phyloP scores from a whole-genome alignment of 2,329 filamentous ascomycete species.

The Ophiocordyceps australis region DNA sequence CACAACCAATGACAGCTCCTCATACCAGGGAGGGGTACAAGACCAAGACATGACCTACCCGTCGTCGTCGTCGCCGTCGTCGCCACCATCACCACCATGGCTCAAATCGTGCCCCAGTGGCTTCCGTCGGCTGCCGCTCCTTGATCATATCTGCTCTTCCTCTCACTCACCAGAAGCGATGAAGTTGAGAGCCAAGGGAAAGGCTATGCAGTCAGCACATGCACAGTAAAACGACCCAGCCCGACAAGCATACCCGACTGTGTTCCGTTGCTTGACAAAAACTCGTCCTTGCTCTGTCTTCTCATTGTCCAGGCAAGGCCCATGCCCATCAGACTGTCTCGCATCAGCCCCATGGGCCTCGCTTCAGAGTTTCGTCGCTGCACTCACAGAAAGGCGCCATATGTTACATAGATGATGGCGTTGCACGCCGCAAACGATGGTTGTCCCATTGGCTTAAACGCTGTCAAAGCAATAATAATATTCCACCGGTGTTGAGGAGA shows the following conservation, averaged over 20 bases:
- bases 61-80: too few species aligned
- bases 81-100: too few species aligned
- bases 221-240: conserved; percentile 2
- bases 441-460: conserved; percentile 60
- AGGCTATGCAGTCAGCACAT: conserved; percentile 42
- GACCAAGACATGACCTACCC: too few species aligned
- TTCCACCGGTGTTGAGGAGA: too few species aligned
- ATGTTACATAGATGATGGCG: conserved; percentile 67
- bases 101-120: too few species aligned
- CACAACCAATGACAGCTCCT: too few species aligned
- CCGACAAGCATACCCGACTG: conserved; percentile 47
- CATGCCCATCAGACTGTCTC: conserved; percentile 41
- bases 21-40: too few species aligned
- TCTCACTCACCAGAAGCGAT: conserved; percentile 86
- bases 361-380: not conserved
- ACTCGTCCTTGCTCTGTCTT: conserved; percentile 50
- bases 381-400: conserved; percentile 56
- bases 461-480: too few species aligned
- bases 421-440: conserved; percentile 64
- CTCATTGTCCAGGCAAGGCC: conserved; percentile 37
- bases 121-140: too few species aligned
- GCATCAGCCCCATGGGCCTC: not conserved
- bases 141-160: conserved; percentile 6
- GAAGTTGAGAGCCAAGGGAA: conserved; percentile 74
- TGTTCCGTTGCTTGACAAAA: conserved; percentile 60